Percentiles rank a stretch among this genome's conserved stretches.
These are phyloP conservation scores for Diaporthe citriasiana DNA, from an alignment of 2,329 filamentous ascomycete genomes.

Conservation along the genomic window DNA sequence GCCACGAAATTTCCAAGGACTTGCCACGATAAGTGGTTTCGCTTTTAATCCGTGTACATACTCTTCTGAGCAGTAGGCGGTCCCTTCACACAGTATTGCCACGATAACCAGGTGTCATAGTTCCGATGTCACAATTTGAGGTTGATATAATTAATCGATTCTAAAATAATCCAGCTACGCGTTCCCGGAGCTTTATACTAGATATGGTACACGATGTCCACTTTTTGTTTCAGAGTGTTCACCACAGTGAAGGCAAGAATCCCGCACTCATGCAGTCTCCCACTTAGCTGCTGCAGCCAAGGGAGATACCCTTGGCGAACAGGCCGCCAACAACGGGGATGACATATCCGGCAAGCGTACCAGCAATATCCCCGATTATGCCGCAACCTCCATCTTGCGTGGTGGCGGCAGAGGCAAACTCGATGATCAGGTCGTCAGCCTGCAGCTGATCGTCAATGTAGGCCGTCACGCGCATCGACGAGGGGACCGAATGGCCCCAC, in stretches of 20 bases:
- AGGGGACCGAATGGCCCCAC: slow-evolving; percentile 43
- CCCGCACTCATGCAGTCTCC: too few species aligned
- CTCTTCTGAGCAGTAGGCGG: too few species aligned
- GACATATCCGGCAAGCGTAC: not conserved
- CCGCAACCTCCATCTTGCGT: slow-evolving; percentile 29
- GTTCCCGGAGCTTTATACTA: too few species aligned
- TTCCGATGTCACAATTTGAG: not conserved
- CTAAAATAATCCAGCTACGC: not conserved
- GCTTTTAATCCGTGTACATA: too few species aligned
- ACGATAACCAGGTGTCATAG: not conserved
- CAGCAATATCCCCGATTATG: slow-evolving; percentile 14
- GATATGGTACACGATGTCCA: not conserved
- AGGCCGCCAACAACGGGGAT: slow-evolving; percentile 20
- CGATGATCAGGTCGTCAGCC: slow-evolving; percentile 42
- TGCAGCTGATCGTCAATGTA: slow-evolving; percentile 43
- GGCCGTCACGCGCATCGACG: slow-evolving; percentile 40
- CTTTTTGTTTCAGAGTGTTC: not conserved
- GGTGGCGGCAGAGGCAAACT: slow-evolving; percentile 30
- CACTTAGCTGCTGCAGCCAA: slow-evolving; percentile 24
- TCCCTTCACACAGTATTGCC: too few species aligned
- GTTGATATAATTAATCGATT: not conserved
- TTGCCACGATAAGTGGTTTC: too few species aligned
- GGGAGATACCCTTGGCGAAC: slow-evolving; percentile 17
- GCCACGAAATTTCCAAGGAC: too few species aligned
- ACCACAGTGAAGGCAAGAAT: too few species aligned